Evolutionary conservation across 2,329 filamentous ascomycete genomes (phyloP).

Genomic region (Fusarium sp.): DNA sequence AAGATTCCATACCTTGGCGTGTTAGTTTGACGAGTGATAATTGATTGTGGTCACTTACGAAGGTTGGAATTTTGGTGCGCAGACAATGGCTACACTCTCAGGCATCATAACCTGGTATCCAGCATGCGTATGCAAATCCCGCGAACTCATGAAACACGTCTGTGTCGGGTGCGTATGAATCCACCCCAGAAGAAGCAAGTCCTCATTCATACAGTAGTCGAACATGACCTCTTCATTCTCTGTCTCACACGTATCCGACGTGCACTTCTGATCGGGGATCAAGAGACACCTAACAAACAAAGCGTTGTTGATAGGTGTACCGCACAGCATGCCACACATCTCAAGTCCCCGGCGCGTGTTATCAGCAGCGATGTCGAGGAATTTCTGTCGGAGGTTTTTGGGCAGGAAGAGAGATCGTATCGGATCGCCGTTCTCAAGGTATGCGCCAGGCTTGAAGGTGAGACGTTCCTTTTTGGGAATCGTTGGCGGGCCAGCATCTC

Average conservation of each 20-base stretch:
- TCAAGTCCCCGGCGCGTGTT: slow-evolving; percentile 89
- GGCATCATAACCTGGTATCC: slow-evolving; percentile 97
- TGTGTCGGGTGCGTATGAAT: slow-evolving; percentile 98
- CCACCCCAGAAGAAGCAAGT: slow-evolving; percentile 91
- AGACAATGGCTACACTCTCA: slow-evolving; percentile 97
- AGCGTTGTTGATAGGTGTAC: slow-evolving; percentile 90
- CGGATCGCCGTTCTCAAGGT: slow-evolving; percentile 88
- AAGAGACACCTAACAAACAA: slow-evolving; percentile 90
- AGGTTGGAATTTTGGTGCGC: slow-evolving; percentile 82
- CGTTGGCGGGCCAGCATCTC: slow-evolving; percentile 35
- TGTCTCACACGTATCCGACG: slow-evolving; percentile 94
- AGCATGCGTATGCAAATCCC: slow-evolving; percentile 92
- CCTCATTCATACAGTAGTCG: slow-evolving; percentile 87
- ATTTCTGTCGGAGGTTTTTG: slow-evolving; percentile 75
- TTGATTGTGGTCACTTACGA: slow-evolving; percentile 65
- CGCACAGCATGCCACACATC: slow-evolving; percentile 94
- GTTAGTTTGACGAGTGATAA: not conserved
- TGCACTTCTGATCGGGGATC: slow-evolving; percentile 90
- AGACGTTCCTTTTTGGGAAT: slow-evolving; percentile 67
- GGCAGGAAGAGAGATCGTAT: slow-evolving; percentile 91
- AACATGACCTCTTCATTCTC: slow-evolving; percentile 87
- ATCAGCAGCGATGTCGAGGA: slow-evolving; percentile 76
- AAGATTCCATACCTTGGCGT: slow-evolving; percentile 85
- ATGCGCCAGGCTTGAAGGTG: slow-evolving; percentile 79
- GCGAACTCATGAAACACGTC: slow-evolving; percentile 96